Evolutionary conservation across 306 rosid species (phyloP).

Genomic region (Ziziphus jujuba): DNA sequence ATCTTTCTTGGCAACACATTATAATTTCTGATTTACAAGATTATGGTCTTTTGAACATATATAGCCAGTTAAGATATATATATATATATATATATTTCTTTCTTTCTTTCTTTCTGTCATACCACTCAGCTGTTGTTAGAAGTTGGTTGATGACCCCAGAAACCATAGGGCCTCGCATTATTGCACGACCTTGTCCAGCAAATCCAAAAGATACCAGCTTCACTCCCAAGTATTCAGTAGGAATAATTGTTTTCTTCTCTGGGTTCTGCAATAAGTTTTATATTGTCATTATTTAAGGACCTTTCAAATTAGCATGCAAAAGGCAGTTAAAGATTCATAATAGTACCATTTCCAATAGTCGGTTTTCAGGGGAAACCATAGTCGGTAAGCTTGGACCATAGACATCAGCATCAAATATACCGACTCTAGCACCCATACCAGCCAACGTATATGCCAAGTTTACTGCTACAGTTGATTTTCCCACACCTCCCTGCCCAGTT

Average conservation of each 20-base stretch:
- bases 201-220: conserved; percentile 97
- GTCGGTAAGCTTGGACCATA: conserved; percentile 99
- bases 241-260: conserved; percentile 80
- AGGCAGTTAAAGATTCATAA: conserved; percentile 9
- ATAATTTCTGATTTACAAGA: too few species aligned
- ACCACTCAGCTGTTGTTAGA: conserved; percentile 93
- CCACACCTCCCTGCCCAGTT: conserved; percentile 84
- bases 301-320: conserved; percentile 23
- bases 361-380: conserved; percentile 97
- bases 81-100: background rate
- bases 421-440: conserved; percentile 99
- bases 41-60: too few species aligned
- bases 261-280: conserved; percentile 55
- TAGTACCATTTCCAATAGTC: conserved; percentile 76
- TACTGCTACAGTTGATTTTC: conserved; percentile 95
- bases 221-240: conserved; percentile 93
- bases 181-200: conserved; percentile 96
- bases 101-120: conserved; percentile 20
- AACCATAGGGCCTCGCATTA: conserved; percentile 99
- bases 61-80: too few species aligned
- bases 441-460: conserved; percentile 95
- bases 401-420: conserved; percentile 95
- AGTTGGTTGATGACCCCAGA: conserved; percentile 95
- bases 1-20: too few species aligned
- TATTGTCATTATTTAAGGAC: conserved; percentile 31